A percentile compares a stretch with the other conserved stretches of the same genome.
These are phyloP conservation scores for Oleoguttula mirabilis DNA, from an alignment of 495 filamentous ascomycete species.

Conservation along the genomic window DNA sequence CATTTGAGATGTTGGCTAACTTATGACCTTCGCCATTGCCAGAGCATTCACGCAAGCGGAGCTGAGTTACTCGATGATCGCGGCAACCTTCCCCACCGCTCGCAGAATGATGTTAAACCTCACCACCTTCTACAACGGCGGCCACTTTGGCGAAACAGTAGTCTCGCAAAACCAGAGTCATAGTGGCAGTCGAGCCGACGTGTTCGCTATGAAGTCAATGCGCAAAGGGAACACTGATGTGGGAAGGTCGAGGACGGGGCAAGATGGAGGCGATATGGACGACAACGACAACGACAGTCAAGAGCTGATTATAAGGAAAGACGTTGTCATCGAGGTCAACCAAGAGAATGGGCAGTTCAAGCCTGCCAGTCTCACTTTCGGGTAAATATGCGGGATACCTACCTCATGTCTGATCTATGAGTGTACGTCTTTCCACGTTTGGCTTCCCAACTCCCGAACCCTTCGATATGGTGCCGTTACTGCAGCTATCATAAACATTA, in stretches of 20 bases:
- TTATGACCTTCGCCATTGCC: too few relatives aligned
- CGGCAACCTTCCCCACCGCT: constrained; percentile 6
- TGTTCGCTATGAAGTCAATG: not conserved
- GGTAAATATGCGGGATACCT: too few relatives aligned
- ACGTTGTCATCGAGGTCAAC: not conserved
- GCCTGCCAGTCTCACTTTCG: too few relatives aligned
- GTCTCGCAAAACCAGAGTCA: too few relatives aligned
- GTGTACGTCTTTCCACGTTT: too few relatives aligned
- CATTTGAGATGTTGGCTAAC: too few relatives aligned
- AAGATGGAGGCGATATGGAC: not conserved
- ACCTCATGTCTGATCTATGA: too few relatives aligned
- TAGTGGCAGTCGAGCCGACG: not conserved
- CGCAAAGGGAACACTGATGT: not conserved
- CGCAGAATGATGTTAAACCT: constrained; percentile 4
- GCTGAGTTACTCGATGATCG: constrained; percentile 8
- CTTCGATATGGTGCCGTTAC: too few relatives aligned
- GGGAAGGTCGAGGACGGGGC: not conserved
- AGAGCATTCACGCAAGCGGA: constrained; percentile 12
- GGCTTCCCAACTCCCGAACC: too few relatives aligned
- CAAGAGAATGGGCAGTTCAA: not conserved
- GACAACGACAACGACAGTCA: constrained; percentile 5
- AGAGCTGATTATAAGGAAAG: constrained; percentile 13
- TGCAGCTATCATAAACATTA: too few relatives aligned
- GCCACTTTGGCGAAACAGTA: not conserved
- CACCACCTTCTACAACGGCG: constrained; percentile 12